Evolutionary conservation across 805 yeast species (phyloP).

Genomic region (Barnettozyma populi): DNA sequence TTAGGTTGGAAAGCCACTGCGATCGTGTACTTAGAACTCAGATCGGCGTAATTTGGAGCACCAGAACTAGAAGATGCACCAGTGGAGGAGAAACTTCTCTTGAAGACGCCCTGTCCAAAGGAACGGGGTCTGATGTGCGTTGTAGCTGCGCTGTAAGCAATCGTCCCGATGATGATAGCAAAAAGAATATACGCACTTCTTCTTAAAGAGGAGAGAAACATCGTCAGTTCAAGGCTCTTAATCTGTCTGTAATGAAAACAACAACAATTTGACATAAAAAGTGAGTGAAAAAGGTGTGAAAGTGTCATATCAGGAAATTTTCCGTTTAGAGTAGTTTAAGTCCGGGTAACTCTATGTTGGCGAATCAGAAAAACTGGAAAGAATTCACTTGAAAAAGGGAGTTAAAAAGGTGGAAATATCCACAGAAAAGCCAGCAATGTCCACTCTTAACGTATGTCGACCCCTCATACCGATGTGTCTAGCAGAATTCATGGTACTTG

Average conservation of each 20-base stretch:
- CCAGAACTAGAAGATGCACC: slow-evolving; percentile 14
- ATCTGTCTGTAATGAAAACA: background rate
- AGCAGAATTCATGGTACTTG: background rate
- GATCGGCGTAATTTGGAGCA: slow-evolving; percentile 14
- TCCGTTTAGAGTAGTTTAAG: background rate
- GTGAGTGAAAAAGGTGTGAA: background rate
- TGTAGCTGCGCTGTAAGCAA: slow-evolving; percentile 21
- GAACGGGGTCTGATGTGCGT: slow-evolving; percentile 5
- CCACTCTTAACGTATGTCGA: slow-evolving; percentile 42
- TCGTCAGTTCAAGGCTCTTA: background rate
- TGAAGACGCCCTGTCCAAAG: background rate
- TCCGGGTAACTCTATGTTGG: slow-evolving; percentile 2
- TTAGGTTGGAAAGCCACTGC: slow-evolving; percentile 75
- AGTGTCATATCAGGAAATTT: background rate
- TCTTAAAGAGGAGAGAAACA: slow-evolving; percentile 16
- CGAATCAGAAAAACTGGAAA: slow-evolving; percentile 11
- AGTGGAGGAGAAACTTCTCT: slow-evolving; percentile 12
- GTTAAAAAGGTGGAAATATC: background rate
- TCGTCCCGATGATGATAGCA: slow-evolving; percentile 11
- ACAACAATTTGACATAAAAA: background rate
- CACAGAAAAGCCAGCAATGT: slow-evolving; percentile 30
- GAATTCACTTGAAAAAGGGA: background rate
- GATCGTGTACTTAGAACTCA: slow-evolving; percentile 40
- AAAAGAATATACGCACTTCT: slow-evolving; percentile 22
- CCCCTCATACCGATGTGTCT: background rate